Percentiles rank a stretch among this genome's conserved stretches.
phyloP scores from a whole-genome alignment of 805 yeast species.

The Saturnispora sanitii region DNA sequence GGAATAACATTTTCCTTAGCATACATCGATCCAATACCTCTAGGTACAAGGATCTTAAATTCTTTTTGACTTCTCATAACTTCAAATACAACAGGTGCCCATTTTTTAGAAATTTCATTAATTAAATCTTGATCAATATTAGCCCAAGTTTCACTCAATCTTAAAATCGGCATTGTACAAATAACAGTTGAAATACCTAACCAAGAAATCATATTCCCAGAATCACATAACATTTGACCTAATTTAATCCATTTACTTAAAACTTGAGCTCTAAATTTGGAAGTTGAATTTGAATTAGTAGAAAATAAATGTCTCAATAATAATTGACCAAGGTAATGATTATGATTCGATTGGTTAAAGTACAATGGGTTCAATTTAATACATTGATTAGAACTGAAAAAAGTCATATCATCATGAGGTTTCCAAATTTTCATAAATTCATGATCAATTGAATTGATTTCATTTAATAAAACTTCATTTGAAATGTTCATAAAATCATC shows the following conservation, averaged over 20 bases:
- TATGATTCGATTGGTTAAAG: constrained; percentile 53
- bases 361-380: constrained; percentile 63
- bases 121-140: constrained; percentile 50
- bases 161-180: constrained; percentile 71
- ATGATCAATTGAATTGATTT: constrained; percentile 58
- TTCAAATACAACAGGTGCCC: constrained; percentile 92
- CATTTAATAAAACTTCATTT: constrained; percentile 45
- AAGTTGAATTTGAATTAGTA: constrained; percentile 31
- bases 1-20: constrained; percentile 76
- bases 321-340: constrained; percentile 72
- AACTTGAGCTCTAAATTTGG: constrained; percentile 49
- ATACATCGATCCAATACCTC: constrained; percentile 71
- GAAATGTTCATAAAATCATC: constrained; percentile 47
- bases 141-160: constrained; percentile 70
- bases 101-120: constrained; percentile 59
- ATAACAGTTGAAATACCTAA: constrained; percentile 76
- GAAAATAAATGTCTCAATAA: constrained; percentile 62
- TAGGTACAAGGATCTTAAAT: constrained; percentile 73
- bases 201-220: constrained; percentile 94
- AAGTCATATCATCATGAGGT: constrained; percentile 67
- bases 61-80: constrained; percentile 51
- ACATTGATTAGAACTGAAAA: constrained; percentile 19
- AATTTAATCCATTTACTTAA: constrained; percentile 77
- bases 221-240: constrained; percentile 64
- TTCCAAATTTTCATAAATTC: constrained; percentile 65